Evolutionary conservation across 306 rosid species (phyloP).

Genomic region (Quercus mongolica): DNA sequence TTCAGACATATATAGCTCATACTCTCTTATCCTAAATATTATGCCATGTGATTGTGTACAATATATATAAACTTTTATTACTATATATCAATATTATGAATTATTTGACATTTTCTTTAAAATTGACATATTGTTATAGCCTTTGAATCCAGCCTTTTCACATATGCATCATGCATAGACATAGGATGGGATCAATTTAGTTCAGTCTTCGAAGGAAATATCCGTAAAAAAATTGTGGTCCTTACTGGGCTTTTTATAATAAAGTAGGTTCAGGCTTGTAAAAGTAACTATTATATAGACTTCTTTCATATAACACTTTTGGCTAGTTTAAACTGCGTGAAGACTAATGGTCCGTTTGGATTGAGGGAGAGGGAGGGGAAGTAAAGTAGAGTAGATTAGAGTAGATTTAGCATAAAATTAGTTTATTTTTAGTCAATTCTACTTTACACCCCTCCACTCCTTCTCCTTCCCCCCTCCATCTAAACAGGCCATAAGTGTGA

Average conservation of each 20-base stretch:
- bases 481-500: too few relatives aligned
- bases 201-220: constrained; percentile 19
- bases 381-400: too few relatives aligned
- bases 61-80: too few relatives aligned
- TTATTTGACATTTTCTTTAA: not conserved
- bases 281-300: constrained; percentile 15
- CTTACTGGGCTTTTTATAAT: constrained; percentile 10
- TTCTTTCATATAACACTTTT: constrained; percentile 11
- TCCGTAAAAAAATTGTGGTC: constrained; percentile 22
- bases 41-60: too few relatives aligned
- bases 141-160: not conserved
- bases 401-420: too few relatives aligned
- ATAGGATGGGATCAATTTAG: constrained; percentile 17
- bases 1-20: too few relatives aligned
- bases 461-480: too few relatives aligned
- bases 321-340: constrained; percentile 15
- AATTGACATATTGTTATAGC: not conserved
- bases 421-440: too few relatives aligned
- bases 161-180: constrained; percentile 3
- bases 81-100: not conserved
- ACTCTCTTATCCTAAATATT: too few relatives aligned
- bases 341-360: not conserved
- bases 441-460: too few relatives aligned
- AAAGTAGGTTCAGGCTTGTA: constrained; percentile 30
- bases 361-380: too few relatives aligned